These are phyloP conservation scores for Nannochloropsis gaditana DNA, from an alignment of 108 stramenopile species.

Conservation along the genomic window DNA sequence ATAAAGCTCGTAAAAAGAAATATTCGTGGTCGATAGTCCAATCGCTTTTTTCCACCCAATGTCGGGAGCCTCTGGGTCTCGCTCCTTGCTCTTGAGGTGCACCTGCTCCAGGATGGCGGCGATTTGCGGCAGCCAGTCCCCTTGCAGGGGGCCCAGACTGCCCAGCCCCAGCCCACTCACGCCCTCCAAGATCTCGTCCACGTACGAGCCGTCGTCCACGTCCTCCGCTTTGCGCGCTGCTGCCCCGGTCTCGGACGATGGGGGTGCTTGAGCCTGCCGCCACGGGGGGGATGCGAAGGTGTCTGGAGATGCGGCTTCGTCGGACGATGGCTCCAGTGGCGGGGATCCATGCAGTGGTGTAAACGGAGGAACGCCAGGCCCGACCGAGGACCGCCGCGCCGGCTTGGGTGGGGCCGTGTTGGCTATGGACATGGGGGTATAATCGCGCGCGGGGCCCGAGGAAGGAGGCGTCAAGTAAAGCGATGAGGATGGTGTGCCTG, in stretches of 20 bases:
- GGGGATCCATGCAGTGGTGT: background rate
- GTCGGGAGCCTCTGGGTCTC: background rate
- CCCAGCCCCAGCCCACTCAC: background rate
- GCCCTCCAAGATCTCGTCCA: background rate
- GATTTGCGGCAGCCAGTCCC: slow-evolving; percentile 3
- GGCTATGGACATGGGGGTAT: background rate
- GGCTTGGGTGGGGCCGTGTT: slow-evolving; percentile 12
- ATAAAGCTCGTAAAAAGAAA: too few species aligned
- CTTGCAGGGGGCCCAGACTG: slow-evolving; percentile 8
- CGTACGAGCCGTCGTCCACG: background rate
- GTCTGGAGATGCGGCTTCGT: background rate
- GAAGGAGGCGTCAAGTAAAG: background rate
- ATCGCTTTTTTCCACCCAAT: too few species aligned
- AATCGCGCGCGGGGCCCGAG: background rate
- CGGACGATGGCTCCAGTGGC: background rate
- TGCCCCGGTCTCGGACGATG: background rate
- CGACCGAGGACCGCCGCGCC: background rate
- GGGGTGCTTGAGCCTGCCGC: background rate
- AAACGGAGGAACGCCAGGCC: background rate
- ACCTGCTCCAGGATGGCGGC: background rate
- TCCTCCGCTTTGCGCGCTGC: background rate
- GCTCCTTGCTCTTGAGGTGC: background rate
- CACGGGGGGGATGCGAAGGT: background rate
- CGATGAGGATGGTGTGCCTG: background rate
- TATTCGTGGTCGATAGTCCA: too few species aligned